These are phyloP conservation scores for Vickermania ingenoplastis DNA, from an alignment of 208 protist species.

Conservation along the genomic window DNA sequence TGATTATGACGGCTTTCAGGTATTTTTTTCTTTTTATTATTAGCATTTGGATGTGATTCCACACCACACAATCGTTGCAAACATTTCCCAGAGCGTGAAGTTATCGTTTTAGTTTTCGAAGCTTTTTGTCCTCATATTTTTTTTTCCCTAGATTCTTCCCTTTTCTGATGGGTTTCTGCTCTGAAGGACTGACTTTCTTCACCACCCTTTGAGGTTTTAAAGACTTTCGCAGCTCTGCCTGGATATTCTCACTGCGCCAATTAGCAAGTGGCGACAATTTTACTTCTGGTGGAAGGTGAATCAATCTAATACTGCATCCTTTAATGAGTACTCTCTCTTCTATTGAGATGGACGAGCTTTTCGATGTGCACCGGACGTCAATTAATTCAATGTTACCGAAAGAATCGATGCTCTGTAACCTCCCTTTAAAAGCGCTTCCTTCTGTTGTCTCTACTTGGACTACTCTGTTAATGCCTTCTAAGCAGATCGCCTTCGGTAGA, in stretches of 20 bases:
- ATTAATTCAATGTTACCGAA: slow-evolving; percentile 51
- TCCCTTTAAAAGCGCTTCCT: slow-evolving; percentile 35
- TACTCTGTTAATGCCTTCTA: slow-evolving; percentile 24
- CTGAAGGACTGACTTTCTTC: slow-evolving; percentile 6
- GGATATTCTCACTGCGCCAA: slow-evolving; percentile 28
- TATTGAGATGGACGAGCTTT: slow-evolving; percentile 46
- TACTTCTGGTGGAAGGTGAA: slow-evolving; percentile 53
- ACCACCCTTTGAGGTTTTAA: slow-evolving; percentile 27
- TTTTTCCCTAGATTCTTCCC: neutral
- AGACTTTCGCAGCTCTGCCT: slow-evolving; percentile 22
- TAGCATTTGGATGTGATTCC: neutral
- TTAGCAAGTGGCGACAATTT: slow-evolving; percentile 40
- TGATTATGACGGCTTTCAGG: neutral
- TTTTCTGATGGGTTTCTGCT: slow-evolving; percentile 1
- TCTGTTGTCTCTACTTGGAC: slow-evolving; percentile 55
- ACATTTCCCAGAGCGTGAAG: slow-evolving; percentile 4
- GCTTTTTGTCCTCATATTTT: slow-evolving; percentile 3
- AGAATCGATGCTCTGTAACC: slow-evolving; percentile 26
- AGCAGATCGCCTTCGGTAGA: slow-evolving; percentile 26
- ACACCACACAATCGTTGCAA: slow-evolving; percentile 1
- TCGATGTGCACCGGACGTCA: slow-evolving; percentile 35
- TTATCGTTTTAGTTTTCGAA: slow-evolving; percentile 2
- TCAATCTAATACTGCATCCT: slow-evolving; percentile 28
- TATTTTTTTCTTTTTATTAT: neutral
- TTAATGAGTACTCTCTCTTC: slow-evolving; percentile 36